Evolutionary conservation across 2,329 filamentous ascomycete genomes (phyloP).

Genomic region (Fusarium protoensiforme): DNA sequence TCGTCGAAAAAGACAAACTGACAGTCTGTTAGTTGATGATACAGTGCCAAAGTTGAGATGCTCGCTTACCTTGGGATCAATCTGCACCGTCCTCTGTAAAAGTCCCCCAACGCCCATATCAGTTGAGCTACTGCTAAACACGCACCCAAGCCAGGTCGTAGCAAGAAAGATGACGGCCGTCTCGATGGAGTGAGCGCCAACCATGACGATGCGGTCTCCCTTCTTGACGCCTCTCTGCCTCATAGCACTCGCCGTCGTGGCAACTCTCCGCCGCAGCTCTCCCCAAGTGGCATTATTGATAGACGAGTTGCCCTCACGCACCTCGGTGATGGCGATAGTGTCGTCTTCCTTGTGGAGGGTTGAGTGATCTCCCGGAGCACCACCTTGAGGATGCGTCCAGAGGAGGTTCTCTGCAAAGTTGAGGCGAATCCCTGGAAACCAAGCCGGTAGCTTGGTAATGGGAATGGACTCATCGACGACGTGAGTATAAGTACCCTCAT

Average conservation of each 20-base stretch:
- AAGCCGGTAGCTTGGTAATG: constrained; percentile 78
- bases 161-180: constrained; percentile 79
- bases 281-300: constrained; percentile 72
- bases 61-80: constrained; percentile 71
- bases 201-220: constrained; percentile 80
- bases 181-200: constrained; percentile 80
- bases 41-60: neutral
- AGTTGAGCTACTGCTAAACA: constrained; percentile 82
- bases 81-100: constrained; percentile 78
- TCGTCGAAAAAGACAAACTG: constrained; percentile 87
- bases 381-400: constrained; percentile 61
- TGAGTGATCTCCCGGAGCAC: constrained; percentile 57
- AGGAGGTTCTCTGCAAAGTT: constrained; percentile 88
- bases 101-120: constrained; percentile 87
- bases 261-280: constrained; percentile 70
- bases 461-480: constrained; percentile 77
- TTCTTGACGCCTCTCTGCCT: constrained; percentile 71
- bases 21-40: neutral
- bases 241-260: constrained; percentile 72
- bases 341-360: constrained; percentile 75
- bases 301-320: constrained; percentile 72
- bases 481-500: constrained; percentile 67
- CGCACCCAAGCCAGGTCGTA: constrained; percentile 74
- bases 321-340: constrained; percentile 77
- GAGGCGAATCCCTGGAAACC: constrained; percentile 79